phyloP scores from a whole-genome alignment of 768 basidiomycete species.

The Hericium alpestre region DNA sequence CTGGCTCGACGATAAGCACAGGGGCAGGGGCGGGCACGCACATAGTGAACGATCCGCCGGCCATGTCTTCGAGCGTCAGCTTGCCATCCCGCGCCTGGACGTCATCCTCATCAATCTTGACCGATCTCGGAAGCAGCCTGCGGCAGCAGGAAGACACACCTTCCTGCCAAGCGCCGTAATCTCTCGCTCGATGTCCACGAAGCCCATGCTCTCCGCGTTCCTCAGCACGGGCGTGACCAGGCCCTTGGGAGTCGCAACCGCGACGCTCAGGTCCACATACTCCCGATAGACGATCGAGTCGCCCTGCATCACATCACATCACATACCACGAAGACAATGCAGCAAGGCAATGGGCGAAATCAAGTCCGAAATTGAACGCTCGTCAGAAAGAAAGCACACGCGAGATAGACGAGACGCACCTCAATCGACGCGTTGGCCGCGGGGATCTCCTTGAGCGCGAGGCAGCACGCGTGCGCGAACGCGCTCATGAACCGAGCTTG shows the following conservation, averaged over 20 bases:
- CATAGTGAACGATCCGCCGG: slow-evolving; percentile 99
- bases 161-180: slow-evolving; percentile 88
- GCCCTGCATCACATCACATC: slow-evolving; percentile 24
- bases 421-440: slow-evolving; percentile 92
- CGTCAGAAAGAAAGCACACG: slow-evolving; percentile 15
- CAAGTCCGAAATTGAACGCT: not conserved
- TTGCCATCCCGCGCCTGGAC: slow-evolving; percentile 77
- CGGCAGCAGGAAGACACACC: slow-evolving; percentile 26
- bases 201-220: slow-evolving; percentile 78
- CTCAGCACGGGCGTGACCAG: slow-evolving; percentile 93
- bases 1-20: not conserved
- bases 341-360: too few species aligned
- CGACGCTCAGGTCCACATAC: slow-evolving; percentile 89
- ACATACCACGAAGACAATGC: not conserved
- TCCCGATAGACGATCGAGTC: slow-evolving; percentile 90
- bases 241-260: slow-evolving; percentile 95
- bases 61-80: slow-evolving; percentile 95
- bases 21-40: slow-evolving; percentile 26
- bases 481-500: slow-evolving; percentile 97
- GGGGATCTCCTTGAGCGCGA: slow-evolving; percentile 87
- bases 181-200: slow-evolving; percentile 88
- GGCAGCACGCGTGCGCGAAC: slow-evolving; percentile 76
- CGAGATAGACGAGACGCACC: slow-evolving; percentile 17
- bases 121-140: slow-evolving; percentile 4
- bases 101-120: slow-evolving; percentile 1